Evolutionary conservation across 441 rosid genomes (phyloP), one percentile per base, ranked within the genome.

Genomic region (Melianthus villosus): DNA sequence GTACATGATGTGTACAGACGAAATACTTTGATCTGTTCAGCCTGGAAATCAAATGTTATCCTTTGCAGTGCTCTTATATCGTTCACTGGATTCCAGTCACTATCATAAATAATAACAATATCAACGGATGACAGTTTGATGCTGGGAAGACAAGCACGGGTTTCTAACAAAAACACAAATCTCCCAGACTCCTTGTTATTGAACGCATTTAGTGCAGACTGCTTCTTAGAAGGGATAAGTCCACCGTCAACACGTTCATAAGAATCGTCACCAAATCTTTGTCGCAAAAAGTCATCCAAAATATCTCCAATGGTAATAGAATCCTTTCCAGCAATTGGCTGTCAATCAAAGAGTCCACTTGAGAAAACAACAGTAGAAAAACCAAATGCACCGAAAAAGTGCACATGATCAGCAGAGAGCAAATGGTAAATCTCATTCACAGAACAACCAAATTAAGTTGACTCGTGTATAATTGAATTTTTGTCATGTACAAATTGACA

Each of bases 141-240:
- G 65, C 77, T 62, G 37, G 65, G 40, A 57, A 32, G 56, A 64
- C 98, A 81, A 56, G 94, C 89, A 49, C 94, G 81, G 30, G 62
- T 72, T 67, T 89, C 98, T 60, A 89, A 62, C 48, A 89, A 59
- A 54, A 89, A 69, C 50, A 84, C 73, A 68, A 76, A 89, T 50
- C 81, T 79, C 38, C 60, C 64, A 34, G 51, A 60, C 52, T 73
- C 73, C 51, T 60, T 79, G 57, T 53, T 22, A 29, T 89, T 89
- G 71, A 81, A 89, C 42, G 57, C 79, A 44, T 65, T 52, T 26
- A 77, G 40, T 17, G 89, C 85, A 51, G 64, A 52, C 44, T 54
- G 64, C 70, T 71, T 82, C 62, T 69, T 77, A 50, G 72, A 25
- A 37, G 41, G 52, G 25, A 15, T 4, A 44, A 72, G 56, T 43